Base-by-base conservation (phyloP, 306 rosid genomes). In the Inga oerstediana region DNA sequence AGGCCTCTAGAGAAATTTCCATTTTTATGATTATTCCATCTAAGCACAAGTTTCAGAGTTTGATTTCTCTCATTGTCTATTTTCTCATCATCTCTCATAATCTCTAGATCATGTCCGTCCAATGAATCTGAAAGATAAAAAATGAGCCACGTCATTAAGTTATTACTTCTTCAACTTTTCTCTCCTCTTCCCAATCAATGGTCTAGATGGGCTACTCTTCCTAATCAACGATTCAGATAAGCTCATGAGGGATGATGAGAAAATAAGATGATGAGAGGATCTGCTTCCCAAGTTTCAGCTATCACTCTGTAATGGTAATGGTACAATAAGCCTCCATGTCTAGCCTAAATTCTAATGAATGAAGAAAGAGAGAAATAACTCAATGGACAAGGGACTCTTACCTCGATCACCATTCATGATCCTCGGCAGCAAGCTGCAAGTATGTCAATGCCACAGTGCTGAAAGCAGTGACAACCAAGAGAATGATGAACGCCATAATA, bases 341-440 rank as follows among this genome's bases (percentile, higher is more conserved):
- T 44, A 41, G 37, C 56, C 49, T 41, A 68, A 76, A 45, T 34
- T 70, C 73, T 51, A 41, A 81, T 41, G 43, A 22, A 58, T 48
- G 17, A 84, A 49, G 48, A 14, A 64, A 54, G 13, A 71, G 15
- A 4, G 61, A 80, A 48, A 72, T 20, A n/a, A 72, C 48, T 70
- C 14, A 17, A 54, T 45, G 75, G 34, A n/a, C 54, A 61, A 72
- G 54, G 15, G 11, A 43, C 56, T 73, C 83, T 62, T 84, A 90
- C 91, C 91, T 88, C 93, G 88, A 86, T 90, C 93, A 88, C 93
- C 91, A 90, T 70, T 86, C 80, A 86, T 90, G 93, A 27, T 90
- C 93, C 84, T 88, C 93, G 61, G 88, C 79, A 74, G 88, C 87
- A 74, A 89, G 92, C 79, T 87, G 92, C 77, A 89, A 89, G 87